A percentile compares a stretch with the other conserved stretches of the same genome.
Conservation (phyloP, 2,329 filamentous ascomycete species). For the Huntiella decipiens region DNA sequence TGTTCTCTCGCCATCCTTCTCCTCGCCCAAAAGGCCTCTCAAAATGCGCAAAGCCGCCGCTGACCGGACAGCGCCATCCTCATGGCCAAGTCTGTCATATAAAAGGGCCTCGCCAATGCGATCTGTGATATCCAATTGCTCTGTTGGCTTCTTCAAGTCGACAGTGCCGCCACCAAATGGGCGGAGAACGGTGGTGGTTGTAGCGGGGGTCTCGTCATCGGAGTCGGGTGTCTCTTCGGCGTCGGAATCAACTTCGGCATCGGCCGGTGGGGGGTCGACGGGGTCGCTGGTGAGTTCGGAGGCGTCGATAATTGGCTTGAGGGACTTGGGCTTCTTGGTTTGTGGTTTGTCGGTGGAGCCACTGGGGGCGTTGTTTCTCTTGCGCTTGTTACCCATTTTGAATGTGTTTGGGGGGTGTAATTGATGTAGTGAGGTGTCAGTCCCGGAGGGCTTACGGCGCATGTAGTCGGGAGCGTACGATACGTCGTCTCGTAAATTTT, state of each 20-base stretch:
- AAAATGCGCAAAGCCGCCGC: slow-evolving; percentile 39
- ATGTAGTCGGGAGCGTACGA: too few species aligned
- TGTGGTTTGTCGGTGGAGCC: background rate
- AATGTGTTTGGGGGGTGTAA: background rate
- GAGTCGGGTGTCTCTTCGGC: background rate
- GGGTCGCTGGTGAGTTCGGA: background rate
- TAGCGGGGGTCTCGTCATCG: background rate
- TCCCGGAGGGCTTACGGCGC: too few species aligned
- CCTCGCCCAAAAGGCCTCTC: slow-evolving; percentile 30
- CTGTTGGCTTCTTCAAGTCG: slow-evolving; percentile 14
- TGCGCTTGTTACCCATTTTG: slow-evolving; percentile 11
- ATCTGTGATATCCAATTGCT: slow-evolving; percentile 31
- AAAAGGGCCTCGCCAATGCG: slow-evolving; percentile 38
- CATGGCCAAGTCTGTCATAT: slow-evolving; percentile 42
- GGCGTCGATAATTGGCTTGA: background rate
- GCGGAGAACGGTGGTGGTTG: slow-evolving; percentile 5
- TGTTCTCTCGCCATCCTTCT: slow-evolving; percentile 17
- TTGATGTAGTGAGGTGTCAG: too few species aligned
- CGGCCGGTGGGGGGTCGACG: slow-evolving; percentile 1
- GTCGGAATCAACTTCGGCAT: background rate
- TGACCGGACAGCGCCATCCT: slow-evolving; percentile 36
- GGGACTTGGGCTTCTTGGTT: slow-evolving; percentile 5
- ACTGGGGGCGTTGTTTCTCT: slow-evolving; percentile 9
- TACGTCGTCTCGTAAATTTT: too few species aligned
- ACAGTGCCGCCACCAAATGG: slow-evolving; percentile 21